Evolutionary conservation across 176 grass and related monocot species (phyloP).

Genomic region (Oryza punctata): DNA sequence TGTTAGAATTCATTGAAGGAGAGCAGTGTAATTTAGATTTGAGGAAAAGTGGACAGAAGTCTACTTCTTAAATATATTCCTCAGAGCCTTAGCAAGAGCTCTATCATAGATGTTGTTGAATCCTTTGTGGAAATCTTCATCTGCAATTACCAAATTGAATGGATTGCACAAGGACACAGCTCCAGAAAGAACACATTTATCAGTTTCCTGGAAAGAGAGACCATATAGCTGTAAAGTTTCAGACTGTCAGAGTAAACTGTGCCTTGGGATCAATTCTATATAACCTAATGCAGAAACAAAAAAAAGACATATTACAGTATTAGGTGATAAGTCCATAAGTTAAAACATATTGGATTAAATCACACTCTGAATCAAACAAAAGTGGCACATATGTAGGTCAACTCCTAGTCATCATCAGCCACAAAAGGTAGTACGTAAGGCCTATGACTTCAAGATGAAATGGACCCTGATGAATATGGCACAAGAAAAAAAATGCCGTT

Average conservation of each 20-base stretch:
- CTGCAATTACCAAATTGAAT: conserved; percentile 91
- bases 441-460: conserved; percentile 15
- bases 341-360: background rate
- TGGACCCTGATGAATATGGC: background rate
- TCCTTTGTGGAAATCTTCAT: conserved; percentile 97
- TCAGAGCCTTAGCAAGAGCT: conserved; percentile 70
- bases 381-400: conserved; percentile 12
- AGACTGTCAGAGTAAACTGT: background rate
- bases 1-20: conserved; percentile 32
- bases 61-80: conserved; percentile 82
- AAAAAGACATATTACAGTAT: background rate
- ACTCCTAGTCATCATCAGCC: background rate
- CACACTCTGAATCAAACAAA: background rate
- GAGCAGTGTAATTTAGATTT: conserved; percentile 25
- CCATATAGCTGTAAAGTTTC: conserved; percentile 15
- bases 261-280: conserved; percentile 8
- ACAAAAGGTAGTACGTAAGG: conserved; percentile 4
- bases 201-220: conserved; percentile 59
- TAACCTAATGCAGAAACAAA: background rate
- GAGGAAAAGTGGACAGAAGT: conserved; percentile 23
- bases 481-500: background rate
- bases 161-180: conserved; percentile 97
- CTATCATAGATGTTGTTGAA: conserved; percentile 95
- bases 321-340: background rate
- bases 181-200: conserved; percentile 79